Base-by-base conservation (phyloP, 257 asterid species). In the Paulownia fortunei region DNA sequence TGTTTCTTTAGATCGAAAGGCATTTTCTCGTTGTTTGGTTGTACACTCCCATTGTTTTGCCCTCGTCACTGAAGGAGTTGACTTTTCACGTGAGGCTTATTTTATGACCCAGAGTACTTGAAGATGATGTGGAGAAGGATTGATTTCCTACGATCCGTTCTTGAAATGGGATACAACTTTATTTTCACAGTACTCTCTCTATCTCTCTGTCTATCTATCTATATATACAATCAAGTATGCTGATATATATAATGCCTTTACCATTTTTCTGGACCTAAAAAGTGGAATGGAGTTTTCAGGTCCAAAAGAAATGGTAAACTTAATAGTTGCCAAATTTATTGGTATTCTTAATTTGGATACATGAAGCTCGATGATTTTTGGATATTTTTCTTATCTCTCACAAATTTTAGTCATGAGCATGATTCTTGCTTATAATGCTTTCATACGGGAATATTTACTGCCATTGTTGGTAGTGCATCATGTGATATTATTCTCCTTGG, bases 81-180 rank as follows among this genome's bases (percentile, higher is more conserved):
- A 88, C 74, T 88, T 82, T 78, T 88, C 96, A 9, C 70, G 24
- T 2, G 96, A 90, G 88, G 96, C 96, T 44, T 88, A 88, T 83
- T 90, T 88, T 79, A 90, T 88, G 93, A 87, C 91, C 87, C 89
- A 8, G 88, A 81, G 60, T 90, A 90, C 82, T 78, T 90, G 84
- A 83, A 79, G 79, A 88, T 90, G 96, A 90, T 90, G 93, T 90
- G 93, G 96, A 88, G 86, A 72, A 83, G 96, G 86, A 88, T 90
- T 80, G 80, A 88, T 73, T 90, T 88, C 79, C 87, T 90, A 42
- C 83, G 81, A 44, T 84, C 93, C 61, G 88, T 90, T 78, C 88
- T 90, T 39, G 90, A 90, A 79, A 77, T 90, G 93, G 96, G 93
- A 32, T 88, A 82, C 81, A 87, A 86, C 83, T 90, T 88, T 68